Evolutionary conservation across 495 filamentous ascomycete species (phyloP), one percentile per base, ranked within the genome.

Genomic region (Aspergillus carlsbadensis): DNA sequence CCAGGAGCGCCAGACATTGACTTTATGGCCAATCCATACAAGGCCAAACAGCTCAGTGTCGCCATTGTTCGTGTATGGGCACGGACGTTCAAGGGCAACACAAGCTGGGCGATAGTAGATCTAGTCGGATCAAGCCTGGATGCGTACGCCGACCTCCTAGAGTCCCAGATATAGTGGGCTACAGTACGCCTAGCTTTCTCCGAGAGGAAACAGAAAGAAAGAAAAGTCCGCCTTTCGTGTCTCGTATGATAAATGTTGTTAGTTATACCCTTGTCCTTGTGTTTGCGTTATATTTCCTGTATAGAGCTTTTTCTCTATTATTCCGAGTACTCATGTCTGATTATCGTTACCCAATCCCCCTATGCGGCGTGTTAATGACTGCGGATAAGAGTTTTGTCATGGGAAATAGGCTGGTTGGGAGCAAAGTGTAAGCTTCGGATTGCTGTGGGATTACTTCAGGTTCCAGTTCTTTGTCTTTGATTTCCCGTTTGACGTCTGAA

Each of bases 31-130:
- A 75, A 74, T 49, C 74, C 69, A 14, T 75, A 69, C 49, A 79
- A 79, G 55, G 73, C 72, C 34, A 72, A 69, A 10, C 76, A 78
- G 59, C 67, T 79, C 3, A 79, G 77, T 58, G 68, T 81, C 56
- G 72, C 77, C 10, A 79, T 81, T 54, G 72, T 81, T n/a, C 76
- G 75, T 20, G 76, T 81, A 22, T 81, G 78, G 78, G 78, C 76
- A 11, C 69, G 76, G 33, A 79, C 77, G 1, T 81, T 81, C 61
- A 78, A 78, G 54, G 76, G 79, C n/a, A 79, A 81, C 45, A 78
- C 76, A n/a, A 80, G 77, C 55, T 78, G 79, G 75, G 78, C 74
- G 1, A 76, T 81, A 58, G 75, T 80, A 29, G 79, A 81, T 49
- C 55, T 81, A 24, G 73, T 80, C 37, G 78, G 74, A 11, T 77